These are phyloP conservation scores for Saksenaea oblongispora DNA, from an alignment of 371 early-diverging fungal species.

Conservation along the genomic window DNA sequence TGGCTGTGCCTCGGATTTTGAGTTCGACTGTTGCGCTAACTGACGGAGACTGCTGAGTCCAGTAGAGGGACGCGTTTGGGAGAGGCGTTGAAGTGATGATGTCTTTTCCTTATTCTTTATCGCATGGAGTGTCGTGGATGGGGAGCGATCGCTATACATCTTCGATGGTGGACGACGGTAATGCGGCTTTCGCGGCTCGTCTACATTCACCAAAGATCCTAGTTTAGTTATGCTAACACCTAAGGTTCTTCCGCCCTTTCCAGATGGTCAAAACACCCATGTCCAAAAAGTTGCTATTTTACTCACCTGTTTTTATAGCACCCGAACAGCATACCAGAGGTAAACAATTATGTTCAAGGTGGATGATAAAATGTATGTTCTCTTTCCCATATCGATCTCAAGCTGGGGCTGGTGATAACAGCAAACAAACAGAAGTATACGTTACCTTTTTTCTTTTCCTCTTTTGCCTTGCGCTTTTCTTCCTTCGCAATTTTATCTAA, in stretches of 20 bases:
- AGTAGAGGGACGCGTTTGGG: background rate
- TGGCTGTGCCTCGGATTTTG: background rate
- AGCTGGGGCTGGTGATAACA: background rate
- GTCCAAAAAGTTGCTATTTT: background rate
- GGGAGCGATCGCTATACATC: slow-evolving; percentile 8
- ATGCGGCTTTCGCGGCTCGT: slow-evolving; percentile 16
- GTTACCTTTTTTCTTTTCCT: slow-evolving; percentile 44
- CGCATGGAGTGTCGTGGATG: background rate
- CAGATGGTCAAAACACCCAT: background rate
- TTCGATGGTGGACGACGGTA: slow-evolving; percentile 27
- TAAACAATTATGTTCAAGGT: too few relatives aligned
- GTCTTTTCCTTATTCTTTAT: background rate
- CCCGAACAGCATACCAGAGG: too few relatives aligned
- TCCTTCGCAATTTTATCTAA: slow-evolving; percentile 44
- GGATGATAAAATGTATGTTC: background rate
- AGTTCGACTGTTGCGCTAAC: background rate
- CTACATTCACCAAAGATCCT: slow-evolving; percentile 3
- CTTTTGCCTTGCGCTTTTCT: slow-evolving; percentile 46
- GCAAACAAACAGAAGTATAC: slow-evolving; percentile 1
- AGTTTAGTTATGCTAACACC: background rate
- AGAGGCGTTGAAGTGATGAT: slow-evolving; percentile 1
- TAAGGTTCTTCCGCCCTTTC: background rate
- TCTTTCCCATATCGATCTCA: background rate
- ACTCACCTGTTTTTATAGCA: background rate
- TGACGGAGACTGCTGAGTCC: background rate